Base-by-base conservation (phyloP, 495 filamentous ascomycete genomes). In the Penicillium tannophilum region DNA sequence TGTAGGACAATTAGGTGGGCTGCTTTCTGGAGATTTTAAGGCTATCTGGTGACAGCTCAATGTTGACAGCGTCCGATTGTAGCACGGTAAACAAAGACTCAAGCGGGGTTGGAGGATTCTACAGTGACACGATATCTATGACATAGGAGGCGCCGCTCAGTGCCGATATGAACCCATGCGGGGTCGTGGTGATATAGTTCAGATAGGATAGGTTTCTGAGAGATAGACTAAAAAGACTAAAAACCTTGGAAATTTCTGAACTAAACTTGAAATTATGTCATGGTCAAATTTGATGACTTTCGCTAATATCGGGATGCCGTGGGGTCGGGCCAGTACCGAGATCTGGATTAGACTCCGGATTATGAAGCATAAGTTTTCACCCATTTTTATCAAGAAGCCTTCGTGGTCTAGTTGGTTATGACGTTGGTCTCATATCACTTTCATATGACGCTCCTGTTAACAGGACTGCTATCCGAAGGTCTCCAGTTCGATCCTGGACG, bases 401-500 rank as follows among this genome's bases (percentile, higher is more conserved):
- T 55, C 48, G 49, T 66, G 61, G 64, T 66, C 61, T 66, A 66
- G 58, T 41, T 63, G 64, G 64, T 63, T 36, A 66, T 63, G 61
- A 66, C 64, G 64, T 55, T 46, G 64, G 64, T 66, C 64, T 66
- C 64, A 66, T 66, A 66, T 58, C 46, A 50, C 24, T 20, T 28
- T 55, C 41, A 56, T 58, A 61, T 66, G 64, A 66, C 58, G 52
- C 39, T 30, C 54, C 61, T 66, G 64, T 51, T 47, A 63, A 66
- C 64, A 66, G 61, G 54, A 48, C 55, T 60, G 64, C 33, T 51
- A 66, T 66, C 64, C 64, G 51, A 58, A 66, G 64, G 61, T 41
- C 61, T 50, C 61, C 64, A 66, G 64, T 66, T 66, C 64, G 64
- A 66, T 53, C 58, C 64, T 66, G 64, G 61, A 50, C 49, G 57